These are phyloP conservation scores for Selenicereus undatus DNA, from an alignment of 148 eudicot species.

Conservation along the genomic window DNA sequence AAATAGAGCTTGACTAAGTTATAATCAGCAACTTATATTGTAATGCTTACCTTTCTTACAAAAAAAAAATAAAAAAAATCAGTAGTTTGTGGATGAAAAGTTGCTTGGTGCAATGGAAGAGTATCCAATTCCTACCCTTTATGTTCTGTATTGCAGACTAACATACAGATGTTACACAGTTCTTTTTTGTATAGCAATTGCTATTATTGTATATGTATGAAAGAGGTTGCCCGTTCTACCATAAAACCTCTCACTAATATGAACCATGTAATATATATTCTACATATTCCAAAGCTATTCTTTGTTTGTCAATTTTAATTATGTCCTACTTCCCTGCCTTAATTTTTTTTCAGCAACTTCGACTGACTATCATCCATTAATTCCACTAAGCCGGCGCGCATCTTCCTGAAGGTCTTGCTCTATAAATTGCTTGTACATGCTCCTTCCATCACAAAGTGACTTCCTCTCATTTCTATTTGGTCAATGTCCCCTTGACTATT, in stretches of 20 bases:
- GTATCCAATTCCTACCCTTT: too few species aligned
- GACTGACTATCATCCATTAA: neutral
- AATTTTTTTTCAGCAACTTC: neutral
- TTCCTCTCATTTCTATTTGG: neutral
- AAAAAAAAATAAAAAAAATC: too few species aligned
- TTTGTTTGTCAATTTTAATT: neutral
- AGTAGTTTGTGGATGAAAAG: too few species aligned
- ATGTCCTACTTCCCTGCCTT: too few species aligned
- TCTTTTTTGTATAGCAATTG: too few species aligned
- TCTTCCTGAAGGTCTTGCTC: neutral
- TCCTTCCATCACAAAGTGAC: neutral
- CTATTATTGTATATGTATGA: too few species aligned
- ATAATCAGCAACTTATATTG: too few species aligned
- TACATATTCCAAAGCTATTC: neutral
- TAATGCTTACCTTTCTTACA: too few species aligned
- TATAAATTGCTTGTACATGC: neutral
- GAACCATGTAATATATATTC: neutral
- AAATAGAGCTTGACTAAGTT: too few species aligned
- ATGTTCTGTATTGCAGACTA: too few species aligned
- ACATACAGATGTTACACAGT: too few species aligned
- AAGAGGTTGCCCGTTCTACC: neutral
- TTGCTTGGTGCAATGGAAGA: too few species aligned
- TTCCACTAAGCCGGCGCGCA: neutral
- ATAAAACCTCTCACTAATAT: neutral
- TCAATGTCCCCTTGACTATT: neutral